Base-by-base conservation (phyloP, 208 protist species). In the Leishmania mexicana region DNA sequence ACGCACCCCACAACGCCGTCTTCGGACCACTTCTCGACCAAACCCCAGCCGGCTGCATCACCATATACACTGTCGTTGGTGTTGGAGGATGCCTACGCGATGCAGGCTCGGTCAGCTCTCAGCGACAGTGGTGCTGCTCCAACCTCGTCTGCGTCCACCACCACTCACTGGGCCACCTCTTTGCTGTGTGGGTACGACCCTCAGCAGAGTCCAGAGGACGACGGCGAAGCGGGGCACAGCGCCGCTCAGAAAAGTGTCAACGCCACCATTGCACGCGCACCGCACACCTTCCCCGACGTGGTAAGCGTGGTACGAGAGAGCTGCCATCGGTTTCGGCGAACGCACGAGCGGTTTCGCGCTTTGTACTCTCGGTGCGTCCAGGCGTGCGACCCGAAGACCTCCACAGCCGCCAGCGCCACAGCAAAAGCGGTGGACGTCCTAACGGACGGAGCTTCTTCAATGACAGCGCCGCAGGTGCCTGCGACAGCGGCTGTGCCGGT, bases 41-140 rank as follows among this genome's bases (percentile, higher is more conserved):
- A 31, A 40, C 38, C 83, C 7, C 51, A 81, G 40, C 75, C 85
- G 2, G 70, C 81, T 15, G 78, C 81, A 31, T 88, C 83, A 6
- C 83, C 88, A 73, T 68, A 85, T 42, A 54, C 64, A 1, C 80
- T 89, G 58, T 83, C 78, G 24, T 81, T 89, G 53, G 79, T 83
- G 57, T 75, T 96, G 49, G 90, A 96, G 51, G 93, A 96, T 71
- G 90, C 82, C 17, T 83, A 88, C 38, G 62, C 81, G 53, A 60
- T 92, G 58, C 21, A 38, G 24, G 40, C 72, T 0, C 54, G 40
- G 3, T 57, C 31, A n/a, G 57, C 72, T 19, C 75, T 64, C 40
- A 31, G 24, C 10, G 57, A 47, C 31, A 6, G 8, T 0, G 38
- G 42, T 6, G 72, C 49, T 38, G 11, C 54, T 15, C 45, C 82